Conservation (phyloP, 1,284 basidiomycete species). For the Spongispora temasekensis region DNA sequence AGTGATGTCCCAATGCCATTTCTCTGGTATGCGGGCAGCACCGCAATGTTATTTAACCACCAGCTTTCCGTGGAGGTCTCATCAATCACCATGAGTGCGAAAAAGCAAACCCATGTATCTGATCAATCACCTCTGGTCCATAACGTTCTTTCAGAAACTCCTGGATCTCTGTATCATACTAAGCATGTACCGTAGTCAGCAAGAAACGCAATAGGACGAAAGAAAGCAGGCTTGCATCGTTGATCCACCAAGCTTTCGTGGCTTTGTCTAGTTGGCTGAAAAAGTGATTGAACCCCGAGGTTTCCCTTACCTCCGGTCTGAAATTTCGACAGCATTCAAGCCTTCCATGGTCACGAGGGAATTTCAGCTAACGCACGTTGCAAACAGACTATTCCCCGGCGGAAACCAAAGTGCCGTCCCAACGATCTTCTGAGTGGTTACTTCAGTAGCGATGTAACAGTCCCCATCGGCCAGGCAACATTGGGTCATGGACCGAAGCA, state of each 20-base stretch:
- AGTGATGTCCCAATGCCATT: constrained; percentile 5
- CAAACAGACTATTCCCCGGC: background rate
- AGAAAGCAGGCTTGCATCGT: background rate
- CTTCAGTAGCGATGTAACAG: constrained; percentile 8
- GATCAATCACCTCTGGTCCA: constrained; percentile 2
- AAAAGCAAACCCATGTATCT: background rate
- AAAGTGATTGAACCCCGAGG: background rate
- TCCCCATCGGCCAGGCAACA: constrained; percentile 6
- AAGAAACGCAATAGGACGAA: too few relatives aligned
- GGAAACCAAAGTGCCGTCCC: constrained; percentile 9
- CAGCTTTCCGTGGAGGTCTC: constrained; percentile 3
- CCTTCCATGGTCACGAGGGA: background rate
- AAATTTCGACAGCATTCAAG: too few relatives aligned
- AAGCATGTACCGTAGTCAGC: background rate
- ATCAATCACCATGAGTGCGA: background rate
- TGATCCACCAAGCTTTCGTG: constrained; percentile 6
- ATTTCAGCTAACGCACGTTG: background rate
- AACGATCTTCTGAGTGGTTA: constrained; percentile 2
- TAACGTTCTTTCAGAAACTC: constrained; percentile 3
- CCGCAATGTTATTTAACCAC: constrained; percentile 8
- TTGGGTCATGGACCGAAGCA: constrained; percentile 5
- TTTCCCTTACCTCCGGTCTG: background rate
- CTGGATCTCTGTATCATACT: background rate
- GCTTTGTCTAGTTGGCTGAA: constrained; percentile 1
- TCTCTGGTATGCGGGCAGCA: constrained; percentile 6